These are phyloP conservation scores for Saturnispora hagleri DNA, from an alignment of 805 yeast genomes.

Conservation along the genomic window DNA sequence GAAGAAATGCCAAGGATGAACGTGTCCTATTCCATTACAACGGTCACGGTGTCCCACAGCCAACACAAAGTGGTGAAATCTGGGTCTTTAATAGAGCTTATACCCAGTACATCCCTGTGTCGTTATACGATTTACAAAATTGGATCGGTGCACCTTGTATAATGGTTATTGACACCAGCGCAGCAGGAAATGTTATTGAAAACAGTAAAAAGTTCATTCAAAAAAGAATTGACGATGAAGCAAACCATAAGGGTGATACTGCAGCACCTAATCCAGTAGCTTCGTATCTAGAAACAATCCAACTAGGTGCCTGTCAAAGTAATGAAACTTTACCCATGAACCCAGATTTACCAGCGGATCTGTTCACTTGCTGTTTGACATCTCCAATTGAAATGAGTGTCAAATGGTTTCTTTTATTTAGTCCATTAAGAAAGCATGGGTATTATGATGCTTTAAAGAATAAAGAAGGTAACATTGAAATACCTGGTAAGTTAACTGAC, in stretches of 20 bases:
- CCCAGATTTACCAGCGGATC: slow-evolving; percentile 91
- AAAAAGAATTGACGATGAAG: slow-evolving; percentile 80
- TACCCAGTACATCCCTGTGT: slow-evolving; percentile 95
- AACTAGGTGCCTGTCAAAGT: slow-evolving; percentile 84
- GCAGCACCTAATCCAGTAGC: slow-evolving; percentile 53
- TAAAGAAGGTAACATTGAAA: slow-evolving; percentile 48
- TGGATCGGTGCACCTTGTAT: slow-evolving; percentile 98
- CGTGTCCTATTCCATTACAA: slow-evolving; percentile 89
- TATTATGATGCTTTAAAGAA: slow-evolving; percentile 41
- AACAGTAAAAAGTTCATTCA: slow-evolving; percentile 87
- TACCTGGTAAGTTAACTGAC: slow-evolving; percentile 88
- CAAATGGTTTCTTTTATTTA: slow-evolving; percentile 83
- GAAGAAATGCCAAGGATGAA: slow-evolving; percentile 90
- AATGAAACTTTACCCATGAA: slow-evolving; percentile 85
- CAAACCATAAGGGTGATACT: slow-evolving; percentile 44
- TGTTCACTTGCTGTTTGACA: slow-evolving; percentile 91
- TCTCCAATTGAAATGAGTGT: slow-evolving; percentile 93
- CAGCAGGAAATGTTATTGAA: slow-evolving; percentile 86
- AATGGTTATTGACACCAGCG: slow-evolving; percentile 88
- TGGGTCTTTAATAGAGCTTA: slow-evolving; percentile 98
- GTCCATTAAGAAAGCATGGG: slow-evolving; percentile 46
- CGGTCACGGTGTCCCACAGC: slow-evolving; percentile 98
- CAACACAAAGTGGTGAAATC: slow-evolving; percentile 91
- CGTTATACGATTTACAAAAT: slow-evolving; percentile 87
- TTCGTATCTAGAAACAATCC: slow-evolving; percentile 78